Evolutionary conservation across 2,329 filamentous ascomycete genomes (phyloP).

Genomic region (Colletotrichum magnum): DNA sequence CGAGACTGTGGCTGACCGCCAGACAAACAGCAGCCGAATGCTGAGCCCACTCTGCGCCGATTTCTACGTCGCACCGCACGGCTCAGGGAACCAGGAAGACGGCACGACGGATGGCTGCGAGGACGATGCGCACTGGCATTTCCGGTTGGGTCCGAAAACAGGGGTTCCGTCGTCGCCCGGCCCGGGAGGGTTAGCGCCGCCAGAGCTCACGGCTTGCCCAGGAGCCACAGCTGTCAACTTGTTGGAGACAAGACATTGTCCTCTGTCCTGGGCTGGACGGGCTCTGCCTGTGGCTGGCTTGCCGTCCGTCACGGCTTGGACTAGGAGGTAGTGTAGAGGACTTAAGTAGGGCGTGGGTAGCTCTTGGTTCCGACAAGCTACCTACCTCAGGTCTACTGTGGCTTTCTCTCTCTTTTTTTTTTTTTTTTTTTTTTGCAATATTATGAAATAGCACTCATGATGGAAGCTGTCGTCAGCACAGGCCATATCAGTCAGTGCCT

Average conservation of each 20-base stretch:
- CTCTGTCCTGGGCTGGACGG: not conserved
- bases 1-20: not conserved
- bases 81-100: constrained; percentile 4
- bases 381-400: no score
- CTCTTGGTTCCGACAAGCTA: no score
- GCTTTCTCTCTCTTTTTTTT: no score
- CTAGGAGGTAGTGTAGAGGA: not conserved
- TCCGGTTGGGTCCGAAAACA: constrained; percentile 34
- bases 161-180: constrained; percentile 6
- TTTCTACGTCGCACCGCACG: constrained; percentile 15
- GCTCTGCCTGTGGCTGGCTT: not conserved
- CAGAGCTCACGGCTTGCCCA: constrained; percentile 12
- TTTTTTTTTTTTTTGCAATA: no score
- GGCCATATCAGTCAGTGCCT: no score
- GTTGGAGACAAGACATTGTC: constrained; percentile 30
- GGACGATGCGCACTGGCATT: constrained; percentile 31
- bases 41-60: constrained; percentile 14
- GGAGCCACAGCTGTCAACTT: constrained; percentile 32
- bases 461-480: no score
- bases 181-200: constrained; percentile 29
- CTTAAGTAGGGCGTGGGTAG: no score
- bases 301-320: not conserved
- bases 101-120: not conserved
- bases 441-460: no score
- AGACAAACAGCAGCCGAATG: not conserved